Conservation (phyloP, 148 eudicot species). For the Oxyria digyna region DNA sequence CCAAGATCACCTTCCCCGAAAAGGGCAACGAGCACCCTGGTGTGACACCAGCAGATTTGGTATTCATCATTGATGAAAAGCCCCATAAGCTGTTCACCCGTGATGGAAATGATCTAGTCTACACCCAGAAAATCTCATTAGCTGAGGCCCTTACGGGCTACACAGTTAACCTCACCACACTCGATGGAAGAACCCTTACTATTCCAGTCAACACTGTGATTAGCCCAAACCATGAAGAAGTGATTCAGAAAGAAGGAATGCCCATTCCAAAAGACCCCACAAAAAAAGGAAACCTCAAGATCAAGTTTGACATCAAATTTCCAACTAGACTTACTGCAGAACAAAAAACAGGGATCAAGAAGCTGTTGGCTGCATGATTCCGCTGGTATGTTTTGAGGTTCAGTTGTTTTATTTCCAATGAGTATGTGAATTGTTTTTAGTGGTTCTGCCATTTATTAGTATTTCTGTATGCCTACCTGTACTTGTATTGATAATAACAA, state of each 20-base stretch:
- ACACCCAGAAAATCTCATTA: constrained; percentile 21
- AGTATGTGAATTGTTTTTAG: neutral
- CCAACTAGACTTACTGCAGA: constrained; percentile 22
- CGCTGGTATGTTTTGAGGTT: neutral
- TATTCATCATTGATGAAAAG: constrained; percentile 39
- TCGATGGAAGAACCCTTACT: constrained; percentile 34
- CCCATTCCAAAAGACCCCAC: constrained; percentile 36
- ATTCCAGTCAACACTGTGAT: constrained; percentile 26
- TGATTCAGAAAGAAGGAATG: constrained; percentile 39
- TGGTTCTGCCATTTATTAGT: neutral
- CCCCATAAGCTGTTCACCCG: constrained; percentile 33
- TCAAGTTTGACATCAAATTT: constrained; percentile 35
- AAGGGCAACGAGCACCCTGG: constrained; percentile 40
- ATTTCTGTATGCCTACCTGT: neutral
- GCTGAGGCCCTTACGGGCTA: constrained; percentile 38
- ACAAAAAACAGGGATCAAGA: constrained; percentile 35
- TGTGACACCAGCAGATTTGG: constrained; percentile 24
- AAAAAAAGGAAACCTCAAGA: constrained; percentile 31
- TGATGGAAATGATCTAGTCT: constrained; percentile 38
- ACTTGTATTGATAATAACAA: neutral
- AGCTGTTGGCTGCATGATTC: constrained; percentile 16
- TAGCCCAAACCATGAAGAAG: constrained; percentile 30
- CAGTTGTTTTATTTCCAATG: neutral
- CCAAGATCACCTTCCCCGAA: constrained; percentile 42
- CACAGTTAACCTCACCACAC: constrained; percentile 25